Percentiles rank a stretch among this genome's conserved stretches.
Evolutionary conservation across 345 rosid genomes (phyloP).

Genomic region (Rhodomyrtus tomentosa): DNA sequence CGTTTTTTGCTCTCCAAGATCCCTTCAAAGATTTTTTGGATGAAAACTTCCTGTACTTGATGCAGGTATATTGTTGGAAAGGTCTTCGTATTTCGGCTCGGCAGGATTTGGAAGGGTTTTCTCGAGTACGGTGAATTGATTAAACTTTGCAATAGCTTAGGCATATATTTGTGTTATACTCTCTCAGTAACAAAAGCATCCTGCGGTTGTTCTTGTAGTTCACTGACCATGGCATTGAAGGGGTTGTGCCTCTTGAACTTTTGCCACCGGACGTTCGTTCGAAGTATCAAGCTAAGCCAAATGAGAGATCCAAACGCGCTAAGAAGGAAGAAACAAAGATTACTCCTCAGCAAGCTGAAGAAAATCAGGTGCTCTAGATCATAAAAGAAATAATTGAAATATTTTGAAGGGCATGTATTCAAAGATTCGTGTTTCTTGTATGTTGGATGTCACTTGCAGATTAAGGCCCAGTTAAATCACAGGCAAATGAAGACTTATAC

Average conservation of each 20-base stretch:
- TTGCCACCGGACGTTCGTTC: constrained; percentile 67
- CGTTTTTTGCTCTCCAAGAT: neutral
- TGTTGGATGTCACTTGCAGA: neutral
- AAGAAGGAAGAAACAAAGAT: constrained; percentile 74
- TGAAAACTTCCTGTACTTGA: neutral
- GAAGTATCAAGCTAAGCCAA: constrained; percentile 81
- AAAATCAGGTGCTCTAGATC: constrained; percentile 35
- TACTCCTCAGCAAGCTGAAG: constrained; percentile 44
- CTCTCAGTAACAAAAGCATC: neutral
- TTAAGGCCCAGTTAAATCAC: neutral
- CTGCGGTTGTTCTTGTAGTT: constrained; percentile 41
- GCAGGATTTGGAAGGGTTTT: constrained; percentile 96
- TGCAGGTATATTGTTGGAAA: constrained; percentile 98
- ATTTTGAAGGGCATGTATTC: neutral
- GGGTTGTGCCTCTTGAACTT: constrained; percentile 89
- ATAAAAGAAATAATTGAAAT: neutral
- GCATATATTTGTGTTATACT: neutral
- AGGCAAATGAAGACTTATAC: neutral
- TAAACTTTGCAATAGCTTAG: neutral
- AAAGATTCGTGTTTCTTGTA: neutral
- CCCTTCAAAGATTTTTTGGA: neutral
- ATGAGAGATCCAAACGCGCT: constrained; percentile 77
- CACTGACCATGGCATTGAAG: constrained; percentile 88
- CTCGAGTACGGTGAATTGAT: constrained; percentile 40
- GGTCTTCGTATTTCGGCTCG: constrained; percentile 89